Base-by-base conservation (phyloP, 495 filamentous ascomycete genomes). In the Penicillium nucicola region DNA sequence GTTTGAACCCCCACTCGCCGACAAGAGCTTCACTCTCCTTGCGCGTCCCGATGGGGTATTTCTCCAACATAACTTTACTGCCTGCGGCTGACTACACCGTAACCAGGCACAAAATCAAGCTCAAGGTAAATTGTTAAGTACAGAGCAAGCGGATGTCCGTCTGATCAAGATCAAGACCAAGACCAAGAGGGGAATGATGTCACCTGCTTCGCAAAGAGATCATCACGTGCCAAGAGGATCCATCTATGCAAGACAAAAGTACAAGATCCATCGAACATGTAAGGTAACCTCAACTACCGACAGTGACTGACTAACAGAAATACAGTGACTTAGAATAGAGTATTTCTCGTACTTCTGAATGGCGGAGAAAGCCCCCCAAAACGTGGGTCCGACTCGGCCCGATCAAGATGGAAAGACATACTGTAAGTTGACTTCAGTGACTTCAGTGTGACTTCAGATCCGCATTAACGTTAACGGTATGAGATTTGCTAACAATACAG, bases 1-100 rank as follows among this genome's bases (percentile, higher is more conserved):
- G 75, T 1, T 57, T 55, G 65, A 91, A 92, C 1, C 88, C 89
- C 88, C 88, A 93, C 18, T 83, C 79, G 20, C 76, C 71, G 28
- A 93, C 89, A 34, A 87, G 70, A 30, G 69, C 66, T 65, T 92
- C 88, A 25, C 78, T 77, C 33, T 83, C 76, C 14, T 57, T 52
- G 45, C 69, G 74, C n/a, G 65, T 62, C n/a, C 65, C 62, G 53
- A 74, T 71, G 8, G 61, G 54, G 33, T 76, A 74, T 13, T 42
- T 64, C 22, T 67, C 55, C 20, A 50, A 5, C 55, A 65, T 64
- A n/a, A n/a, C n/a, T n/a, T n/a, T n/a, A n/a, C n/a, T n/a, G n/a
- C n/a, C n/a, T n/a, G n/a, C n/a, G n/a, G n/a, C n/a, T n/a, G n/a
- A n/a, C n/a, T n/a, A n/a, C n/a, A n/a, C n/a, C n/a, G n/a, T n/a